A percentile compares a stretch with the other conserved stretches of the same genome.
Evolutionary conservation across 768 basidiomycete species (phyloP).

Genomic region (Leccinum arenicola): DNA sequence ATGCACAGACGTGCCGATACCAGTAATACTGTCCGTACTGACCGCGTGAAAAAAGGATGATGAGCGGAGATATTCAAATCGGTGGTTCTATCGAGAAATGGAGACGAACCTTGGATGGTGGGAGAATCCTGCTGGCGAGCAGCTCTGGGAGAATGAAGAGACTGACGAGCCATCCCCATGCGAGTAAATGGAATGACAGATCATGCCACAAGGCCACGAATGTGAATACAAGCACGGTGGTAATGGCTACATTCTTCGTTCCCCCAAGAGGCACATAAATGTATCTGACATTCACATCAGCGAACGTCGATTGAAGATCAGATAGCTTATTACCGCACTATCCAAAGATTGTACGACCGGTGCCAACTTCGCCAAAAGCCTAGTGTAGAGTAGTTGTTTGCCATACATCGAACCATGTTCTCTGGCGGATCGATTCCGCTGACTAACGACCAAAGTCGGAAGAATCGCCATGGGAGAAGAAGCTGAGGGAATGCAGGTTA

Average conservation of each 20-base stretch:
- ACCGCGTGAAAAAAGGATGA: slow-evolving; percentile 1
- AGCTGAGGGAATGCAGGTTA: slow-evolving; percentile 48
- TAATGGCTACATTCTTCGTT: slow-evolving; percentile 47
- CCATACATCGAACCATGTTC: slow-evolving; percentile 99
- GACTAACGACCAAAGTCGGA: slow-evolving; percentile 87
- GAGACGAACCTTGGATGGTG: slow-evolving; percentile 54
- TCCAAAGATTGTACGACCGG: slow-evolving; percentile 93
- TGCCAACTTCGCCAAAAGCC: slow-evolving; percentile 99
- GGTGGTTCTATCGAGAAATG: not conserved
- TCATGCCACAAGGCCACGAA: slow-evolving; percentile 99
- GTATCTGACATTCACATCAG: slow-evolving; percentile 53
- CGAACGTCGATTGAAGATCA: not conserved
- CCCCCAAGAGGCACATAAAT: slow-evolving; percentile 95
- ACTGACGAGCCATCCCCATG: slow-evolving; percentile 96
- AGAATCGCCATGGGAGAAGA: slow-evolving; percentile 94
- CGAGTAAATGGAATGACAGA: slow-evolving; percentile 77
- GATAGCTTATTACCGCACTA: slow-evolving; percentile 60
- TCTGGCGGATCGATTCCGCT: slow-evolving; percentile 94
- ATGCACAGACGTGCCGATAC: slow-evolving; percentile 84
- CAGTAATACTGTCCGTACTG: slow-evolving; percentile 69
- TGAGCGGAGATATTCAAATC: not conserved
- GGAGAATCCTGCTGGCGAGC: slow-evolving; percentile 55
- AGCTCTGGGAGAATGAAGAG: slow-evolving; percentile 90
- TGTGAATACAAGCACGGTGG: slow-evolving; percentile 82
- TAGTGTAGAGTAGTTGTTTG: slow-evolving; percentile 89